These are phyloP conservation scores for Globisporangium irregulare DNA, from an alignment of 352 stramenopile species.

Conservation along the genomic window DNA sequence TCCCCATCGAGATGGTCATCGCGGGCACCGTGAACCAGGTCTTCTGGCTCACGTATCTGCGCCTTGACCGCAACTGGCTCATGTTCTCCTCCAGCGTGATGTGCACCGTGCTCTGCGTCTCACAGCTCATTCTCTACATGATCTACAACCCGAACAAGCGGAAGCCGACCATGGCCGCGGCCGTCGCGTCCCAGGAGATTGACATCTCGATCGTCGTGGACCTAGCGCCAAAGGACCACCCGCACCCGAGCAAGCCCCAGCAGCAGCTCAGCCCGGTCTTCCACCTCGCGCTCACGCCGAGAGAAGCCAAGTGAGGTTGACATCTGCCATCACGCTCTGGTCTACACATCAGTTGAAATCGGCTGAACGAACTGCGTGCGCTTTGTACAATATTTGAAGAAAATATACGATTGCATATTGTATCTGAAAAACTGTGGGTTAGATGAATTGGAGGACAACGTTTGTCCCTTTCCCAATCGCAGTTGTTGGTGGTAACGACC, in stretches of 20 bases:
- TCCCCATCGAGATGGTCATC: slow-evolving; percentile 50
- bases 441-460: neutral
- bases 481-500: neutral
- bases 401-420: neutral
- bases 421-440: neutral
- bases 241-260: slow-evolving; percentile 1
- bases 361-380: neutral
- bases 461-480: neutral
- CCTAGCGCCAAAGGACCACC: neutral
- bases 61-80: slow-evolving; percentile 44
- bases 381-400: neutral
- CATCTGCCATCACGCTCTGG: neutral
- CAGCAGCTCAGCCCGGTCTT: neutral
- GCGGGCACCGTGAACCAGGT: slow-evolving; percentile 38
- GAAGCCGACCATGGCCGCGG: neutral
- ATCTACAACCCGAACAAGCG: slow-evolving; percentile 34
- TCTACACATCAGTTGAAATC: neutral
- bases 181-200: neutral
- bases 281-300: slow-evolving; percentile 8
- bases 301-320: neutral
- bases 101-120: slow-evolving; percentile 32
- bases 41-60: slow-evolving; percentile 46
- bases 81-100: slow-evolving; percentile 47
- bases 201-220: slow-evolving; percentile 14
- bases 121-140: slow-evolving; percentile 38